These are phyloP conservation scores for Daldinia sp. DNA, from an alignment of 2,329 filamentous ascomycete genomes.

Conservation along the genomic window DNA sequence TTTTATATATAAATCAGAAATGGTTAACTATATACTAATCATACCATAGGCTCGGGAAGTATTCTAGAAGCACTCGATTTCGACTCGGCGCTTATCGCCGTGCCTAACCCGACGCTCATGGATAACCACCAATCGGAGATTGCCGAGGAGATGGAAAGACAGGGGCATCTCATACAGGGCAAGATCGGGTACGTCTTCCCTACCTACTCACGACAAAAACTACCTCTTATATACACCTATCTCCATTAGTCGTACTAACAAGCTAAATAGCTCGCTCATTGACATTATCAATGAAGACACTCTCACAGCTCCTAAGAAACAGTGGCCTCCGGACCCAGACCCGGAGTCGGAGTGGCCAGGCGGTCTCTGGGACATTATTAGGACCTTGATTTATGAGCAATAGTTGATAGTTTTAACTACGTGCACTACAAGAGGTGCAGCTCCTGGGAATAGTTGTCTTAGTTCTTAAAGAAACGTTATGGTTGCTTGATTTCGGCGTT, in stretches of 20 bases:
- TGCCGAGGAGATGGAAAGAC: conserved; percentile 75
- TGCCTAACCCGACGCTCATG: conserved; percentile 82
- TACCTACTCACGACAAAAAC: neutral
- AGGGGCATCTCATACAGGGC: conserved; percentile 81
- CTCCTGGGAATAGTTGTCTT: neutral
- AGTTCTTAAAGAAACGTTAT: too few relatives aligned
- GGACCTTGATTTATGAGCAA: conserved; percentile 33
- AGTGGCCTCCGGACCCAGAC: conserved; percentile 41
- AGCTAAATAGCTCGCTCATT: conserved; percentile 35
- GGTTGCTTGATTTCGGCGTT: conserved; percentile 14
- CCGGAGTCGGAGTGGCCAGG: conserved; percentile 36
- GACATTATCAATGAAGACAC: conserved; percentile 37
- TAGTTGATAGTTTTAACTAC: neutral
- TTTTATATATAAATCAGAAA: neutral
- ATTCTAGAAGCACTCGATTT: conserved; percentile 83
- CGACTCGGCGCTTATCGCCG: conserved; percentile 81
- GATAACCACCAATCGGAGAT: conserved; percentile 93
- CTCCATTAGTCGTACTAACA: neutral
- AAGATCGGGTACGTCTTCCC: conserved; percentile 65
- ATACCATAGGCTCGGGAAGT: conserved; percentile 79
- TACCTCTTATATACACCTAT: neutral
- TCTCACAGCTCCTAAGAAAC: conserved; percentile 19
- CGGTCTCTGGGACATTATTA: conserved; percentile 44
- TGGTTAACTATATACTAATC: conserved; percentile 4
- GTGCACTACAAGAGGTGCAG: neutral